Percentiles rank a stretch among this genome's conserved stretches.
These are phyloP conservation scores for Erucastrum elatum DNA, from an alignment of 345 rosid genomes.

Conservation along the genomic window DNA sequence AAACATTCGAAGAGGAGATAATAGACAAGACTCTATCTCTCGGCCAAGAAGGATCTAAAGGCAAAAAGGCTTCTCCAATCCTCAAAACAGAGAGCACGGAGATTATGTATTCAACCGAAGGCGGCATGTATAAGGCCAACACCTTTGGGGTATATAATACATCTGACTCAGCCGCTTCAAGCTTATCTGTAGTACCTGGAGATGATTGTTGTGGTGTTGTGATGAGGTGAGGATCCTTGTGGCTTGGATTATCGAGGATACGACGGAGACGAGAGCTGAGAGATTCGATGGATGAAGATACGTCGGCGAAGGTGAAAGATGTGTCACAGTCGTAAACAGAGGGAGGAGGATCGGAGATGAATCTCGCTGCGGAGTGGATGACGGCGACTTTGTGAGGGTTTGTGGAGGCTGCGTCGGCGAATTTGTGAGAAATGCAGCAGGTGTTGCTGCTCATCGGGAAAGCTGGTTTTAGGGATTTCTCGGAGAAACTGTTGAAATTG, in stretches of 20 bases:
- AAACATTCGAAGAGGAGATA: conserved; percentile 50
- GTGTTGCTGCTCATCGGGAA: conserved; percentile 37
- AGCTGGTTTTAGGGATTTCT: background rate
- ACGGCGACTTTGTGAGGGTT: conserved; percentile 57
- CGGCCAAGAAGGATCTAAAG: conserved; percentile 89
- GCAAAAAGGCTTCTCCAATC: conserved; percentile 82
- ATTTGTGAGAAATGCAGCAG: conserved; percentile 78
- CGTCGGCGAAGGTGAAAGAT: conserved; percentile 57
- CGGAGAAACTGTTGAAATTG: background rate
- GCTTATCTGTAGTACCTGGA: conserved; percentile 41
- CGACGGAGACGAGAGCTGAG: conserved; percentile 57
- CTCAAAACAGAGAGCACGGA: conserved; percentile 77
- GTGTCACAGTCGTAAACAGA: conserved; percentile 59
- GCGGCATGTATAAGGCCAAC: conserved; percentile 67
- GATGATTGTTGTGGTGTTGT: conserved; percentile 29
- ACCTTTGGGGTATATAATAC: conserved; percentile 53
- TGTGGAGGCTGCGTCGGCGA: conserved; percentile 51
- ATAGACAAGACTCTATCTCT: conserved; percentile 66
- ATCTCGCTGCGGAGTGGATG: conserved; percentile 45
- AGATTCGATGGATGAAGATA: conserved; percentile 54
- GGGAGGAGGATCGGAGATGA: conserved; percentile 26
- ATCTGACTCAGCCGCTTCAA: conserved; percentile 2
- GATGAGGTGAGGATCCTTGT: conserved; percentile 47
- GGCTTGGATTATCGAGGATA: conserved; percentile 42
- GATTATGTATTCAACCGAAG: conserved; percentile 80